Percentiles rank a stretch among this genome's conserved stretches.
Evolutionary conservation across 2,329 filamentous ascomycete species (phyloP).

Genomic region (Phyllosticta paracitricarpa): DNA sequence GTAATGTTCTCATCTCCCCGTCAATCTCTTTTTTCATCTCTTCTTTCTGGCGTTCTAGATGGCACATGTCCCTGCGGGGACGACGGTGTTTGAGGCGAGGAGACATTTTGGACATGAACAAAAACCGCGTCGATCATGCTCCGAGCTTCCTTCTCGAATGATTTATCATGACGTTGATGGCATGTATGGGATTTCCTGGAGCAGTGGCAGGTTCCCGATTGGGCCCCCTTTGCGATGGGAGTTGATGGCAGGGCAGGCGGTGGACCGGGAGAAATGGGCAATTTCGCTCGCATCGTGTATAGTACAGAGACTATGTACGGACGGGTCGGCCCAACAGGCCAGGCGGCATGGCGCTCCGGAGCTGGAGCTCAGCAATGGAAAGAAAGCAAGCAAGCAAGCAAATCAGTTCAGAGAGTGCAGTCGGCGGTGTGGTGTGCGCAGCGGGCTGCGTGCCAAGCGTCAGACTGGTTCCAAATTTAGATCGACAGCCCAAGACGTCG

Average conservation of each 20-base stretch:
- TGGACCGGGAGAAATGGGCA: neutral
- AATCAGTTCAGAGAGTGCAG: neutral
- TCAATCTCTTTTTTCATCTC: neutral
- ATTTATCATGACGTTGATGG: neutral
- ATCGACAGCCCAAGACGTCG: neutral
- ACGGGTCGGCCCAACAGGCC: neutral
- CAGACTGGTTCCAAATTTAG: slow-evolving; percentile 7
- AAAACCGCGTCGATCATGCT: neutral
- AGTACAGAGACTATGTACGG: neutral
- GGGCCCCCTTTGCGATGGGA: neutral
- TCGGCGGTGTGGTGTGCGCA: neutral
- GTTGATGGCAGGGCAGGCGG: neutral
- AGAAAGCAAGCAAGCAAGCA: neutral
- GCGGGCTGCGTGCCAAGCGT: slow-evolving; percentile 7
- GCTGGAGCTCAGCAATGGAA: neutral
- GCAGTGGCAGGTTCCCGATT: neutral
- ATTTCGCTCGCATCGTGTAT: neutral
- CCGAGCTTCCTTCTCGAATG: neutral
- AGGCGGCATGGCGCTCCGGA: neutral
- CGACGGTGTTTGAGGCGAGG: neutral
- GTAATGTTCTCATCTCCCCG: slow-evolving; percentile 19
- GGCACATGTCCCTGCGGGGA: neutral
- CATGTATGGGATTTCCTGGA: neutral
- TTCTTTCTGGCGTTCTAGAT: neutral
- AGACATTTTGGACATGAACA: neutral